These are phyloP conservation scores for Akanthomyces uredinophilus DNA, from an alignment of 2,329 filamentous ascomycete species.

Conservation along the genomic window DNA sequence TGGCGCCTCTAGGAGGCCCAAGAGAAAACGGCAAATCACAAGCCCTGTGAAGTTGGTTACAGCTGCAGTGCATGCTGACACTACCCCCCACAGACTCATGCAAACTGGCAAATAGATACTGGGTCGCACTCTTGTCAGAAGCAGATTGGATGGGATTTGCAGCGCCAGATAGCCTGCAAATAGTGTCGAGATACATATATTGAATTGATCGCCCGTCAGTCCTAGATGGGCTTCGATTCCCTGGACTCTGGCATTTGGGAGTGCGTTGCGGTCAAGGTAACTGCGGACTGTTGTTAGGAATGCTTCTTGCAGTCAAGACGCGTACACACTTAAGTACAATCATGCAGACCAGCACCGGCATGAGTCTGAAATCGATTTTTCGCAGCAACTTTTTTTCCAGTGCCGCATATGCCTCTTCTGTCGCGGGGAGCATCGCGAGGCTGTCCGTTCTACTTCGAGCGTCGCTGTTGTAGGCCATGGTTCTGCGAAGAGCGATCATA, in stretches of 20 bases:
- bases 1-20: slow-evolving; percentile 41
- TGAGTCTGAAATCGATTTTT: slow-evolving; percentile 47
- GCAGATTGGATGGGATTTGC: slow-evolving; percentile 57
- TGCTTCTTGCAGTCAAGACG: background rate
- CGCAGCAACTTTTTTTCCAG: slow-evolving; percentile 34
- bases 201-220: slow-evolving; percentile 53
- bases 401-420: background rate
- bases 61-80: slow-evolving; percentile 43
- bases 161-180: slow-evolving; percentile 58
- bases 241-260: slow-evolving; percentile 32
- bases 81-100: slow-evolving; percentile 38
- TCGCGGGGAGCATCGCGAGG: background rate
- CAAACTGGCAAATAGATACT: slow-evolving; percentile 47
- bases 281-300: background rate
- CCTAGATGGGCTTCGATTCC: slow-evolving; percentile 53
- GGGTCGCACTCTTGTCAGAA: slow-evolving; percentile 49
- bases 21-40: slow-evolving; percentile 42
- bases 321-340: slow-evolving; percentile 42
- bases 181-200: slow-evolving; percentile 55
- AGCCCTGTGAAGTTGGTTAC: slow-evolving; percentile 37
- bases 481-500: background rate
- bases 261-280: slow-evolving; percentile 46
- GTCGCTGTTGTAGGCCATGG: background rate
- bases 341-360: slow-evolving; percentile 50
- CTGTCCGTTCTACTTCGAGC: background rate